Percentiles rank a stretch among this genome's conserved stretches.
These are phyloP conservation scores for Pseudocohnilembus persalinus DNA, from an alignment of 169 alveolate genomes.

Conservation along the genomic window DNA sequence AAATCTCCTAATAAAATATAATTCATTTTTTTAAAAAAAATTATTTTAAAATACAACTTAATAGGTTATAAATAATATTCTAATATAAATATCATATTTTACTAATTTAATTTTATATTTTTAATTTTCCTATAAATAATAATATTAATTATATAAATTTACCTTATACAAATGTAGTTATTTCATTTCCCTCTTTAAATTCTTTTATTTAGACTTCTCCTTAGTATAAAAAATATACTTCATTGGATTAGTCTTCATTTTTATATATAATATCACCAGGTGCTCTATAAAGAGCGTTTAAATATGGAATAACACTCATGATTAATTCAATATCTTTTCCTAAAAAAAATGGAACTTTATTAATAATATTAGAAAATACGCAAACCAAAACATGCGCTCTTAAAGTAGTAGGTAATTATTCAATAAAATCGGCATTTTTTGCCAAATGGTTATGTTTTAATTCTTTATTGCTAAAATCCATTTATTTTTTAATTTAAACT, in stretches of 20 bases:
- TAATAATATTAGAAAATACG: constrained; percentile 26
- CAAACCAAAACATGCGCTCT: constrained; percentile 29
- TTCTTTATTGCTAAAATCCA: constrained; percentile 19
- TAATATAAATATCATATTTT: too few species aligned
- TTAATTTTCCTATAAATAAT: too few species aligned
- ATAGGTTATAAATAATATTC: too few species aligned
- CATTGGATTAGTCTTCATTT: constrained; percentile 34
- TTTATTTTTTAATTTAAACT: background rate
- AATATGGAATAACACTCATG: constrained; percentile 29
- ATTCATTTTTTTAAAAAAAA: too few species aligned
- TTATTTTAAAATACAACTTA: too few species aligned
- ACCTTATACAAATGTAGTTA: background rate
- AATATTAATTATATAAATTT: too few species aligned
- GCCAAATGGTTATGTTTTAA: constrained; percentile 11
- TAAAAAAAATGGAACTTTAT: constrained; percentile 16
- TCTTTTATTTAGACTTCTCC: constrained; percentile 26
- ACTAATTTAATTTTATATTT: too few species aligned
- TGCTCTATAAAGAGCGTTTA: constrained; percentile 24
- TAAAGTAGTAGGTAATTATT: constrained; percentile 32
- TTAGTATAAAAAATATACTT: constrained; percentile 25
- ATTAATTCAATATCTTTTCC: constrained; percentile 36
- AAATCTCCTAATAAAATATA: too few species aligned
- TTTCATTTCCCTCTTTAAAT: background rate
- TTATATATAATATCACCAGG: constrained; percentile 32
- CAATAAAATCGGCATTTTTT: constrained; percentile 26